Evolutionary conservation across 2,329 filamentous ascomycete genomes (phyloP).

Genomic region (Bipolaris gigantea): DNA sequence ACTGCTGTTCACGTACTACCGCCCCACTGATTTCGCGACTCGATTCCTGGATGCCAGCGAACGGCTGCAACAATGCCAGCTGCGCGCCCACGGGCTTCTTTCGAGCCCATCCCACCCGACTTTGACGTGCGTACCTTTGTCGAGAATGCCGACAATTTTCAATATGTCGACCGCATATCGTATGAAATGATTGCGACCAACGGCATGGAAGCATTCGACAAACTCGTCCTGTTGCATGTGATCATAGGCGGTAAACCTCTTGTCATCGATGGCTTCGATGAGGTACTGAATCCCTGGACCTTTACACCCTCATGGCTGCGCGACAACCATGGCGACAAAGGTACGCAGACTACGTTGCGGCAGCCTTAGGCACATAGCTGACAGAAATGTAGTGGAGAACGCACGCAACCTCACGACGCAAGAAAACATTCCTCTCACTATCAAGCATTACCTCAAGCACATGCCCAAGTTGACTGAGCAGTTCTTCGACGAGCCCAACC

Average conservation of each 20-base stretch:
- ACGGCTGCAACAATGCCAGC: conserved; percentile 65
- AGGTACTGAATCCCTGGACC: conserved; percentile 71
- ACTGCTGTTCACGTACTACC: neutral
- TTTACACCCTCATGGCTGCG: conserved; percentile 83
- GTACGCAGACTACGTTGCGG: conserved; percentile 51
- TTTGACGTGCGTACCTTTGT: conserved; percentile 78
- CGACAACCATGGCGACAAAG: conserved; percentile 75
- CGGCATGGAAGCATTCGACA: conserved; percentile 79
- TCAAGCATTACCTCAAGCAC: conserved; percentile 85
- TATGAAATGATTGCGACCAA: conserved; percentile 76
- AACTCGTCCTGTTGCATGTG: conserved; percentile 80
- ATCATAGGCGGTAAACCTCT: conserved; percentile 83
- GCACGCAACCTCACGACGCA: conserved; percentile 78
- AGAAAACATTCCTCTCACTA: conserved; percentile 78
- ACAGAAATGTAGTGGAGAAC: conserved; percentile 66
- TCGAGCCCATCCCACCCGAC: conserved; percentile 86
- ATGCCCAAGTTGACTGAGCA: conserved; percentile 83
- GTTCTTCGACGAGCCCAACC: conserved; percentile 67
- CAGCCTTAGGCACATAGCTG: conserved; percentile 28
- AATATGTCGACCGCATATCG: conserved; percentile 80
- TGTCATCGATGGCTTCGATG: conserved; percentile 86
- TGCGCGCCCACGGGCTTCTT: conserved; percentile 79
- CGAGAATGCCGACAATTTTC: conserved; percentile 78
- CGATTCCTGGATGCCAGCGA: conserved; percentile 13
- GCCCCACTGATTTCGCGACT: conserved; percentile 1